phyloP scores from a whole-genome alignment of 306 rosid species.

The Herpetospermum pedunculosum region DNA sequence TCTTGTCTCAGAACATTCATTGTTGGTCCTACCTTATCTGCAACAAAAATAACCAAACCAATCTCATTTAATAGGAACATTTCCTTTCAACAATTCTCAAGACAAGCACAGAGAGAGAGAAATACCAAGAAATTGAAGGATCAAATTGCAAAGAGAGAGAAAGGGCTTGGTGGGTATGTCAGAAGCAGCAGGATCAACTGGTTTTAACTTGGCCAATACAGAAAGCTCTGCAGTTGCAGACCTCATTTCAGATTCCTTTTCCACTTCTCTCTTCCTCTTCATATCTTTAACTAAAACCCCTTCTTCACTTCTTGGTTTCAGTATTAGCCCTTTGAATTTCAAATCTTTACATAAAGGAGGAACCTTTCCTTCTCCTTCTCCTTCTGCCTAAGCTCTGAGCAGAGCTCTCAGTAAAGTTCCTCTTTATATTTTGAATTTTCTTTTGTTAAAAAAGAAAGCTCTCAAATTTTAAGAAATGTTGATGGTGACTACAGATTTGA shows the following conservation, averaged over 20 bases:
- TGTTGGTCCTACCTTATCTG: conserved; percentile 94
- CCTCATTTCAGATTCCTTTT: conserved; percentile 49
- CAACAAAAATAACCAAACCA: conserved; percentile 11
- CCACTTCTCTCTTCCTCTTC: conserved; percentile 52
- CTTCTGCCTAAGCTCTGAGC: background rate
- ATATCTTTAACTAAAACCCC: background rate
- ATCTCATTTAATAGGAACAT: background rate
- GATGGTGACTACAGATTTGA: conserved; percentile 3
- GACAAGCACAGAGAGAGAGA: conserved; percentile 9
- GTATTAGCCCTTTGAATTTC: background rate
- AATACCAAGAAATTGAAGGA: conserved; percentile 80
- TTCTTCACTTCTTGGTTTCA: background rate
- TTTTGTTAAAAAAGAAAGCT: background rate
- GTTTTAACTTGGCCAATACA: conserved; percentile 25
- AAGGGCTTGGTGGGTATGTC: conserved; percentile 63
- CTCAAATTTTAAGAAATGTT: background rate
- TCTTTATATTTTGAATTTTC: background rate
- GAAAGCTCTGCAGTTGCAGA: conserved; percentile 63
- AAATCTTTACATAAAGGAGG: background rate
- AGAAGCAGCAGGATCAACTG: conserved; percentile 18
- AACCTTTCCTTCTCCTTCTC: background rate
- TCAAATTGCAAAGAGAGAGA: conserved; percentile 44
- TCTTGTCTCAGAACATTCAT: conserved; percentile 90
- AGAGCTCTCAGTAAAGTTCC: background rate
- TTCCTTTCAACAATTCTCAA: background rate